Base-by-base conservation (phyloP, 176 grass and related monocot genomes). In the Lolium multiflorum region DNA sequence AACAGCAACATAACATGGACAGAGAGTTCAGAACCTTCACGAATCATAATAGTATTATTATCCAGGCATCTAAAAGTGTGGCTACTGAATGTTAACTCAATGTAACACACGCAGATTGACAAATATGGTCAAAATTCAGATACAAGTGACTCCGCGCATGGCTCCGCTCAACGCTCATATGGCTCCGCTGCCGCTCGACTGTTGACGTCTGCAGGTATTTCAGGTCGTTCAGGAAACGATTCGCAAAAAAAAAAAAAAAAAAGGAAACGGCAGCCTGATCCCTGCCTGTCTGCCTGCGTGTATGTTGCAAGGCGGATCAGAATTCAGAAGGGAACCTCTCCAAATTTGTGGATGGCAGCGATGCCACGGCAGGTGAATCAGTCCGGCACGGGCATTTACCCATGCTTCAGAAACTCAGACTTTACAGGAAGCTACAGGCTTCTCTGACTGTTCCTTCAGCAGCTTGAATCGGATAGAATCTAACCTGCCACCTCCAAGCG, bases 381-480 rank as follows among this genome's bases (percentile, higher is more conserved):
- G 5, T 7, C 1, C 51, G 17, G 80, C 69, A 69, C 80, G 24
- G 38, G 35, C 79, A 69, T 88, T 88, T 69, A 83, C 86, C 22
- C 74, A 83, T 10, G 79, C 61, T 82, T n/a, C 85, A 76, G 70
- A 5, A 38, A 17, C 17, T 61, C 18, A 76, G 76, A 7, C 62
- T 31, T 4, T 6, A 18, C 17, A 56, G 52, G 15, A 47, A 47
- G 46, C 46, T 47, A 47, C 46, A 47, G 46, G 52, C 52, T 55
- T 6, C 52, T 67, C 64, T 16, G 28, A 16, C 39, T 49, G 11
- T 50, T 14, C 4, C 14, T 20, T 63, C 56, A 79, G 38, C 49
- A 12, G 15, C 61, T 21, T 48, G 0, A 48, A 28, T 46, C 10
- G 48, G 48, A 67, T 8, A 85, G 47, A 68, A 69, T 69, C 77